Conservation (phyloP, 176 grass and related monocot genomes). For the Cenchrus americanus region DNA sequence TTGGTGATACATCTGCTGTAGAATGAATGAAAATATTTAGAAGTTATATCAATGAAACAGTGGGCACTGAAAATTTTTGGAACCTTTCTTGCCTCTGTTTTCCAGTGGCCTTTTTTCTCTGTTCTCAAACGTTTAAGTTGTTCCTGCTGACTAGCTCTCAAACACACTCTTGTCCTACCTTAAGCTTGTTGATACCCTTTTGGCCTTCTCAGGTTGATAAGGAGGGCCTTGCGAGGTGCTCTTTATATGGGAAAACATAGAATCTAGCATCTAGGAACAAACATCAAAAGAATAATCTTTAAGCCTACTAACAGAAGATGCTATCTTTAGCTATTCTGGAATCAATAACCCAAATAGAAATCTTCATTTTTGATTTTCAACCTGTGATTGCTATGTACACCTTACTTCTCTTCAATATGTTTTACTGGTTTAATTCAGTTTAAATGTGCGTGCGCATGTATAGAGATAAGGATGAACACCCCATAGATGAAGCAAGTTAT, state of each 20-base stretch:
- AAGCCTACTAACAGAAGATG: slow-evolving; percentile 58
- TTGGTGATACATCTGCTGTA: slow-evolving; percentile 86
- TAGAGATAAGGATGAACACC: slow-evolving; percentile 35
- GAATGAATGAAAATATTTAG: slow-evolving; percentile 31
- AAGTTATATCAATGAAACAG: slow-evolving; percentile 15
- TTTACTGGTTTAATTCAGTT: slow-evolving; percentile 37
- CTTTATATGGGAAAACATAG: slow-evolving; percentile 87
- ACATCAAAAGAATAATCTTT: slow-evolving; percentile 60
- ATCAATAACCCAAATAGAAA: slow-evolving; percentile 20
- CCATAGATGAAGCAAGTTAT: slow-evolving; percentile 32
- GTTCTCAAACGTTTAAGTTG: slow-evolving; percentile 33
- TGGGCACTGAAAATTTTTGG: neutral
- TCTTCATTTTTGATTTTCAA: slow-evolving; percentile 36
- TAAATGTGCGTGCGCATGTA: slow-evolving; percentile 2
- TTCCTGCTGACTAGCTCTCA: slow-evolving; percentile 21
- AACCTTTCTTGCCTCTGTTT: slow-evolving; percentile 46
- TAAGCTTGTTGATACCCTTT: slow-evolving; percentile 50
- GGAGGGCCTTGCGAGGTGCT: slow-evolving; percentile 50
- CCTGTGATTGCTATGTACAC: slow-evolving; percentile 13
- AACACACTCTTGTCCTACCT: slow-evolving; percentile 35
- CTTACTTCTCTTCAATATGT: slow-evolving; percentile 2
- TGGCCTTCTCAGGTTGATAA: slow-evolving; percentile 75
- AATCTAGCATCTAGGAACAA: slow-evolving; percentile 79
- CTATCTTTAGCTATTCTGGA: slow-evolving; percentile 45
- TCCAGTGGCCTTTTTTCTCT: slow-evolving; percentile 34